phyloP scores from a whole-genome alignment of 2,329 filamentous ascomycete species.

The Periglandula ipomoeae region DNA sequence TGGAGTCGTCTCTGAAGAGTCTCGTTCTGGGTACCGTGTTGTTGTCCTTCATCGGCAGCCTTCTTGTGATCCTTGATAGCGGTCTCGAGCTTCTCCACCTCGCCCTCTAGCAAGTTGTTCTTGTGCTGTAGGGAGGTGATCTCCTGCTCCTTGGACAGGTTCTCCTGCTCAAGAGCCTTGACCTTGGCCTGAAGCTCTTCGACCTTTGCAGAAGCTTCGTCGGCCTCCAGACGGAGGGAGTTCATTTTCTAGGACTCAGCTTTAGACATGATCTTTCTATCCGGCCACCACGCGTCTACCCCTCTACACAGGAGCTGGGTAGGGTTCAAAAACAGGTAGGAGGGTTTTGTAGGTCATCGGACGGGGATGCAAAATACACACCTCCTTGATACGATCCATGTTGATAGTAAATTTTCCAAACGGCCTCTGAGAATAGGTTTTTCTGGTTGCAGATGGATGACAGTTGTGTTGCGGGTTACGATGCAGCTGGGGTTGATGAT shows the following conservation, averaged over 20 bases:
- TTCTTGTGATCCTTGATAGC: conserved; percentile 82
- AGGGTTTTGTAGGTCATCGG: conserved; percentile 3
- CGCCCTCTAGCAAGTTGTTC: conserved; percentile 79
- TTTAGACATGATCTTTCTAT: conserved; percentile 8
- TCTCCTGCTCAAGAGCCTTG: conserved; percentile 90
- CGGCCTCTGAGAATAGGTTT: neutral
- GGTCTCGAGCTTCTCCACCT: conserved; percentile 87
- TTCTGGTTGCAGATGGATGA: conserved; percentile 13
- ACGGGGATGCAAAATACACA: conserved; percentile 37
- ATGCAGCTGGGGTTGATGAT: conserved; percentile 21
- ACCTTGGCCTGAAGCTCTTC: conserved; percentile 83
- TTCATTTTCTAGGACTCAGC: conserved; percentile 68
- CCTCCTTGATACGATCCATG: conserved; percentile 89
- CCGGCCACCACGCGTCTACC: conserved; percentile 7
- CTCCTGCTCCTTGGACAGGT: conserved; percentile 93
- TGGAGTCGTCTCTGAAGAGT: conserved; percentile 84
- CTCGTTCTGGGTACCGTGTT: conserved; percentile 83
- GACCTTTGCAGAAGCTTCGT: conserved; percentile 70
- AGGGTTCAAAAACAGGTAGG: conserved; percentile 22
- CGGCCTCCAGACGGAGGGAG: conserved; percentile 86
- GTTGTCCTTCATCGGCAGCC: conserved; percentile 71
- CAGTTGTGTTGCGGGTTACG: conserved; percentile 22
- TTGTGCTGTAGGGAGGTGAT: conserved; percentile 95
- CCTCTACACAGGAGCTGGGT: conserved; percentile 12
- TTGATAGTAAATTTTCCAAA: conserved; percentile 21